A percentile compares a stretch with the other conserved stretches of the same genome.
Conservation (phyloP, 192 early-diverging fungal genomes). For the Podila horticola region DNA sequence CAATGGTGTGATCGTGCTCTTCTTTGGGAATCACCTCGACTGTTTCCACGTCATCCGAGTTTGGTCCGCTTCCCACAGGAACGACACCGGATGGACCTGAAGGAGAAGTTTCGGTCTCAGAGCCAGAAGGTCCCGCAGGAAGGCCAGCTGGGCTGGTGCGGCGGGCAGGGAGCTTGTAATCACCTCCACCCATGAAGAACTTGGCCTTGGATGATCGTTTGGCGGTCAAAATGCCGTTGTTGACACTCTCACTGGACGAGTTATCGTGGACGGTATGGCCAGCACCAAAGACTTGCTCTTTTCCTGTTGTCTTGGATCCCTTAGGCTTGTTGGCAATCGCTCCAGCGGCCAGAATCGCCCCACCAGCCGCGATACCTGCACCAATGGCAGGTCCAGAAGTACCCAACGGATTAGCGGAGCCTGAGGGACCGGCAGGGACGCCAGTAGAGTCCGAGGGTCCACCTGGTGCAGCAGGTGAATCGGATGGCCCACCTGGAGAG, state of each 20-base stretch:
- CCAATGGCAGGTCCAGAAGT: constrained; percentile 7
- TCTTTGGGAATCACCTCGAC: constrained; percentile 7
- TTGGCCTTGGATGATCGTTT: constrained; percentile 36
- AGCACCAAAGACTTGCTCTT: not conserved
- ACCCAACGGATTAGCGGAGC: not conserved
- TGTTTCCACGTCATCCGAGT: constrained; percentile 3
- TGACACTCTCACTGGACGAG: constrained; percentile 7
- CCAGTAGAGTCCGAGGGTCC: not conserved
- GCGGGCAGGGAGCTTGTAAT: constrained; percentile 18
- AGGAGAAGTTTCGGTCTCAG: not conserved
- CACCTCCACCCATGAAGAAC: constrained; percentile 37
- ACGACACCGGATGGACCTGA: no score
- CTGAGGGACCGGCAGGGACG: no score
- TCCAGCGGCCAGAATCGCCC: constrained; percentile 7
- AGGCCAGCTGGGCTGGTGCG: constrained; percentile 9
- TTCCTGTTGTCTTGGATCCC: not conserved
- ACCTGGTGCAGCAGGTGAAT: not conserved
- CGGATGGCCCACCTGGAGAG: constrained; percentile 1
- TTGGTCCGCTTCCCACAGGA: not conserved
- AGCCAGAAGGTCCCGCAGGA: not conserved
- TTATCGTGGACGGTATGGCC: constrained; percentile 2
- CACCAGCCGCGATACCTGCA: constrained; percentile 6
- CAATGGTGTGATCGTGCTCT: constrained; percentile 9
- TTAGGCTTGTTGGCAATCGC: constrained; percentile 12
- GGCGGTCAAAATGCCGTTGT: not conserved